These are phyloP conservation scores for Clonostachys rosea DNA, from an alignment of 2,329 filamentous ascomycete genomes.

Conservation along the genomic window DNA sequence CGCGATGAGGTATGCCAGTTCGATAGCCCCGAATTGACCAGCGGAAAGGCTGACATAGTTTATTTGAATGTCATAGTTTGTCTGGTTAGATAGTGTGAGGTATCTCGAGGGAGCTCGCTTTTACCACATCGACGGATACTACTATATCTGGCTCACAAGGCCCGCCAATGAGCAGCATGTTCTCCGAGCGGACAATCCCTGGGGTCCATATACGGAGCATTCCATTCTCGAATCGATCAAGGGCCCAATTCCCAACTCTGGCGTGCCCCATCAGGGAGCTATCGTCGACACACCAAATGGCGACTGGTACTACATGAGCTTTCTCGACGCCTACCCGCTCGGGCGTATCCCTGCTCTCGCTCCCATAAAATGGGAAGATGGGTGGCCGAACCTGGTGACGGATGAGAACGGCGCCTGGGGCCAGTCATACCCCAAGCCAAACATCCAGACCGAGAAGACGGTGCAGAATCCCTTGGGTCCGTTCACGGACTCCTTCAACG, in stretches of 20 bases:
- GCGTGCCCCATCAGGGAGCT: conserved; percentile 46
- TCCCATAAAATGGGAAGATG: conserved; percentile 38
- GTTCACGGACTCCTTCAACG: conserved; percentile 25
- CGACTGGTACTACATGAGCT: conserved; percentile 54
- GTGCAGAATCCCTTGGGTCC: conserved; percentile 22
- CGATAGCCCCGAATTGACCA: conserved; percentile 14
- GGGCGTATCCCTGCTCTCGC: conserved; percentile 50
- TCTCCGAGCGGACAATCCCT: conserved; percentile 36
- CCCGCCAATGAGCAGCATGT: conserved; percentile 40
- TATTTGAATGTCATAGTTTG: background rate
- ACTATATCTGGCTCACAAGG: conserved; percentile 47
- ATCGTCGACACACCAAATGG: conserved; percentile 43
- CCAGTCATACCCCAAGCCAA: conserved; percentile 26
- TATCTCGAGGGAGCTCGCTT: conserved; percentile 45
- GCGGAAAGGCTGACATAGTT: conserved; percentile 12
- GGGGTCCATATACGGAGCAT: conserved; percentile 42
- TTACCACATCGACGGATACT: conserved; percentile 49
- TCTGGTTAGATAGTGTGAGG: conserved; percentile 1
- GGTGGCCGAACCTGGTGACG: conserved; percentile 37
- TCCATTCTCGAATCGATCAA: conserved; percentile 31
- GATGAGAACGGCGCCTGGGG: conserved; percentile 38
- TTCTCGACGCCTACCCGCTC: conserved; percentile 46
- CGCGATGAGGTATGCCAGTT: conserved; percentile 32
- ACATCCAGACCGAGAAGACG: conserved; percentile 13
- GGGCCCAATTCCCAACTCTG: conserved; percentile 34